Evolutionary conservation across 805 yeast genomes (phyloP).

Genomic region (Wilhelminamyces savonicus): DNA sequence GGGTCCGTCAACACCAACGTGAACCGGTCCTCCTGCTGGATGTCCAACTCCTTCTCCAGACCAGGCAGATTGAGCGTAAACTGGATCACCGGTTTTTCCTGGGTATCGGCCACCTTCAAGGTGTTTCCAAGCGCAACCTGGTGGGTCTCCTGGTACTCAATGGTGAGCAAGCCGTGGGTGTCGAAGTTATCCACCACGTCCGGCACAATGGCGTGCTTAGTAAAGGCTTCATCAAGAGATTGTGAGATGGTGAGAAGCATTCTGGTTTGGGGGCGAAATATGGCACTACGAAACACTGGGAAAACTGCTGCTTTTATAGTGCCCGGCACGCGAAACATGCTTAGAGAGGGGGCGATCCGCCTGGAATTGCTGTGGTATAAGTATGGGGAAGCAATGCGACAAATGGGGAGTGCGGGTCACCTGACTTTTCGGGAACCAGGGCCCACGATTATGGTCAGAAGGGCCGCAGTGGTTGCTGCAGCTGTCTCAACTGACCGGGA

Average conservation of each 20-base stretch:
- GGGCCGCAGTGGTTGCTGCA: too few species aligned
- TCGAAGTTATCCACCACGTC: conserved; percentile 45
- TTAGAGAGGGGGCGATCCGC: too few species aligned
- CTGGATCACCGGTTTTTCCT: conserved; percentile 57
- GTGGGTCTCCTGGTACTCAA: conserved; percentile 47
- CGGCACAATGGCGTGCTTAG: conserved; percentile 45
- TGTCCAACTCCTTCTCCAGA: conserved; percentile 35
- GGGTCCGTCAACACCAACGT: conserved; percentile 85
- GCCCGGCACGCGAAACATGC: too few species aligned
- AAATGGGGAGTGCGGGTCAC: too few species aligned
- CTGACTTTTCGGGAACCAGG: too few species aligned
- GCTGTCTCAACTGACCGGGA: too few species aligned
- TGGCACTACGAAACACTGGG: too few species aligned
- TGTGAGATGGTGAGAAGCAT: conserved; percentile 51
- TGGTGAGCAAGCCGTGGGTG: conserved; percentile 54
- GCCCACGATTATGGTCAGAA: too few species aligned
- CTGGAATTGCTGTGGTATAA: too few species aligned
- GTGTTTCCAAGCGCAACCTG: conserved; percentile 80
- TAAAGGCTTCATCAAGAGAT: conserved; percentile 45
- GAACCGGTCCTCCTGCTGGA: conserved; percentile 46
- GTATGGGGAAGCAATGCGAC: too few species aligned
- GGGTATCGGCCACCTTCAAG: conserved; percentile 59
- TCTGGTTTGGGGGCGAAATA: conserved; percentile 9
- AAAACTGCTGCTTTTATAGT: too few species aligned
- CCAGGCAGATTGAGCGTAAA: conserved; percentile 51